Evolutionary conservation across 768 basidiomycete species (phyloP).

Genomic region (Coprinopsis strossmayeri): DNA sequence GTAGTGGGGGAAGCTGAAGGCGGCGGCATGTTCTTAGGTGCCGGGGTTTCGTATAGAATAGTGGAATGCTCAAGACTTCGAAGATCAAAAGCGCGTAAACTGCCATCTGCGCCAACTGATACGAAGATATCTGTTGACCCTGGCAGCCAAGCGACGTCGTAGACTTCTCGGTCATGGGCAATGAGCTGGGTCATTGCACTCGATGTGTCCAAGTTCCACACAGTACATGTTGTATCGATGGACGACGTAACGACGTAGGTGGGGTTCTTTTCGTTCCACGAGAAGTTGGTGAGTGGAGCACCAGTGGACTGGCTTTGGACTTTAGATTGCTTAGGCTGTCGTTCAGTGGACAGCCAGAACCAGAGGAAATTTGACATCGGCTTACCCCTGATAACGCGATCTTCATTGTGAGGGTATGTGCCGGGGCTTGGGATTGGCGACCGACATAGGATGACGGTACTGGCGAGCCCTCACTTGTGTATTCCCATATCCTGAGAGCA

Average conservation of each 20-base stretch:
- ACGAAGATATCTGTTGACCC: slow-evolving; percentile 95
- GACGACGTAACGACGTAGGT: slow-evolving; percentile 93
- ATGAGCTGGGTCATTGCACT: slow-evolving; percentile 96
- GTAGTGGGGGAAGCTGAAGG: slow-evolving; percentile 51
- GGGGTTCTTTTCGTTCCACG: slow-evolving; percentile 93
- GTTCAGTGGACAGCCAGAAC: no score
- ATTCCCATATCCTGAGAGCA: slow-evolving; percentile 88
- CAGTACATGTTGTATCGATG: slow-evolving; percentile 97
- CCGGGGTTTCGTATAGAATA: slow-evolving; percentile 91
- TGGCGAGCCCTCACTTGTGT: slow-evolving; percentile 58
- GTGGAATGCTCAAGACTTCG: slow-evolving; percentile 97
- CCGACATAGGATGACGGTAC: slow-evolving; percentile 64
- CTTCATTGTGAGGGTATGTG: slow-evolving; percentile 66
- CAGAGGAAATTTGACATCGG: no score
- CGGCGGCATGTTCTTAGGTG: slow-evolving; percentile 64
- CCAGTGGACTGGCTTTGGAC: slow-evolving; percentile 76
- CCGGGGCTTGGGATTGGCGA: slow-evolving; percentile 40
- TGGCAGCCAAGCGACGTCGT: slow-evolving; percentile 98
- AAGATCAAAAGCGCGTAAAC: slow-evolving; percentile 92
- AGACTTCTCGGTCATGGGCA: slow-evolving; percentile 93
- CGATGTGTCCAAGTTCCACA: slow-evolving; percentile 96
- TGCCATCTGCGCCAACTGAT: slow-evolving; percentile 96
- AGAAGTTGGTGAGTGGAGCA: slow-evolving; percentile 93
- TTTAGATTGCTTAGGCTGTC: slow-evolving; percentile 72
- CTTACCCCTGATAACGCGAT: slow-evolving; percentile 78